These are phyloP conservation scores for Elaeis guineensis DNA, from an alignment of 176 grass and related monocot genomes.

Conservation along the genomic window DNA sequence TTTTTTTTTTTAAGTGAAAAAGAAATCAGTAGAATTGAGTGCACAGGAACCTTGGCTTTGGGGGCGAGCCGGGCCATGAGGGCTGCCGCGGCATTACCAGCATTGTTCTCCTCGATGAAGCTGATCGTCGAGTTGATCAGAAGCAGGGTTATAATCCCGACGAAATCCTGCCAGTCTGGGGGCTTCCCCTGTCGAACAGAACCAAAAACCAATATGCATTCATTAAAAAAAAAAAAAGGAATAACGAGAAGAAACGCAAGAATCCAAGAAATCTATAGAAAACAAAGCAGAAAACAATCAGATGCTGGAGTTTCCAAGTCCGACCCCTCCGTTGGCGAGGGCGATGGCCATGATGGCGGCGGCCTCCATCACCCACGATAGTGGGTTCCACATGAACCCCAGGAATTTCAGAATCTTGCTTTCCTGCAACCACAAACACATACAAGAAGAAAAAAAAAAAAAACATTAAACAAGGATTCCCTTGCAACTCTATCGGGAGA, in stretches of 20 bases:
- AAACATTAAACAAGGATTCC: no score
- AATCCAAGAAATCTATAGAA: neutral
- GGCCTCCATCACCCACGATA: constrained; percentile 75
- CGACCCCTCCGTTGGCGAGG: constrained; percentile 60
- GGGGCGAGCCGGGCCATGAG: constrained; percentile 69
- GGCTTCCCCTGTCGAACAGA: constrained; percentile 48
- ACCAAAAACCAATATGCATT: neutral
- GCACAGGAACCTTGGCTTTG: constrained; percentile 47
- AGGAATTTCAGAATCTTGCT: constrained; percentile 73
- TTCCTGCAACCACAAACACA: constrained; percentile 33
- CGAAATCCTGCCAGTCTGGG: constrained; percentile 76
- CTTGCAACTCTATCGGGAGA: neutral
- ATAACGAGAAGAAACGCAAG: neutral
- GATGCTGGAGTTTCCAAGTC: neutral
- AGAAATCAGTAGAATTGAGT: neutral
- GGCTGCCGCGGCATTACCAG: constrained; percentile 60
- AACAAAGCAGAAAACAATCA: neutral
- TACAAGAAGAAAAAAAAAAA: no score
- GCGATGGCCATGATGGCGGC: constrained; percentile 82
- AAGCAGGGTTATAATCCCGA: constrained; percentile 62
- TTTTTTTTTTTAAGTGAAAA: neutral
- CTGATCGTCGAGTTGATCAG: constrained; percentile 70
- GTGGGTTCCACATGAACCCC: constrained; percentile 83
- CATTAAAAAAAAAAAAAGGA: constrained; percentile 1
- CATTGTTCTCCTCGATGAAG: constrained; percentile 75